These are phyloP conservation scores for Aspergillus awamori DNA, from an alignment of 2,329 filamentous ascomycete genomes.

Conservation along the genomic window DNA sequence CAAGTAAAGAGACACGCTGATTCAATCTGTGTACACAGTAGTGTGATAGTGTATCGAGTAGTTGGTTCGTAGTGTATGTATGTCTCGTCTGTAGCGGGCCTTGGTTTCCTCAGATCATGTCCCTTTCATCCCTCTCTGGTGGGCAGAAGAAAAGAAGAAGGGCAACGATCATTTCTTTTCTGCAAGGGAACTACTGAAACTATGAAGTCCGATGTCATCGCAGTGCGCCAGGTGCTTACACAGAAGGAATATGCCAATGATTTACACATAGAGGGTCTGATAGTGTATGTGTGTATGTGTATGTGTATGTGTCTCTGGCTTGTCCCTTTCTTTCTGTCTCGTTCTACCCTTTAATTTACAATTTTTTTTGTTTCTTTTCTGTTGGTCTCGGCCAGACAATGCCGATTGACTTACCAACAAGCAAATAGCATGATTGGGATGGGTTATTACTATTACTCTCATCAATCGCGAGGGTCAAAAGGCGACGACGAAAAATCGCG, in stretches of 20 bases:
- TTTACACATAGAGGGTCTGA: background rate
- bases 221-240: background rate
- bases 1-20: background rate
- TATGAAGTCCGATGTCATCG: slow-evolving; percentile 11
- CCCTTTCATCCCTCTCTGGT: background rate
- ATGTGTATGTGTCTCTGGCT: background rate
- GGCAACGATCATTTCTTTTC: slow-evolving; percentile 9
- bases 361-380: background rate
- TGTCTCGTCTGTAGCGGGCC: slow-evolving; percentile 10
- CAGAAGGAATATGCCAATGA: slow-evolving; percentile 5
- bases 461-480: slow-evolving; percentile 16
- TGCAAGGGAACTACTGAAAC: slow-evolving; percentile 17
- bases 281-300: background rate
- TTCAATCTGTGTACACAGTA: background rate
- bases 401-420: background rate
- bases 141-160: background rate
- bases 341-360: background rate
- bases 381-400: background rate
- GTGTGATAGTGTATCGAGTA: too few relatives aligned
- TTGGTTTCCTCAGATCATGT: background rate
- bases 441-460: slow-evolving; percentile 16
- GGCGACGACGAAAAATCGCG: slow-evolving; percentile 28
- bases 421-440: slow-evolving; percentile 6
- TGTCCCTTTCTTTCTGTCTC: background rate
- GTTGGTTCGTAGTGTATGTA: slow-evolving; percentile 1